phyloP scores from a whole-genome alignment of 2,329 filamentous ascomycete species.

The Curvularia sp. region DNA sequence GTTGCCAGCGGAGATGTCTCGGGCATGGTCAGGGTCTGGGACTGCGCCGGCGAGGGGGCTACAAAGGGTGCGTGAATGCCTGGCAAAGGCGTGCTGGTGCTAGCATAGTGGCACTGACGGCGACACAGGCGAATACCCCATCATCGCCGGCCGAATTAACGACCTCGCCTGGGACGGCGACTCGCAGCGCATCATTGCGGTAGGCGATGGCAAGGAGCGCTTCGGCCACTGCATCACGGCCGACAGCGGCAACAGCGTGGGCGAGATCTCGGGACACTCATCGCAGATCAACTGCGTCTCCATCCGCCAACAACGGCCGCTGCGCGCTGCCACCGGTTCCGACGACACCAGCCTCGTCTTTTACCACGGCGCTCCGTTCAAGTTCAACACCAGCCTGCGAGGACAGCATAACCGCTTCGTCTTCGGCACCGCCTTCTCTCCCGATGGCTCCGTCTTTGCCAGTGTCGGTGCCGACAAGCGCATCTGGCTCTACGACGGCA shows the following conservation, averaged over 20 bases:
- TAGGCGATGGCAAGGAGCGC: slow-evolving; percentile 91
- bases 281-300: slow-evolving; percentile 90
- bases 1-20: slow-evolving; percentile 88
- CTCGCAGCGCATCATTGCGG: slow-evolving; percentile 93
- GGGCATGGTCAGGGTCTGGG: slow-evolving; percentile 90
- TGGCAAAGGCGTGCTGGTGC: not conserved
- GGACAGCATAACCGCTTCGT: slow-evolving; percentile 88
- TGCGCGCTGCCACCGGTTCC: slow-evolving; percentile 87
- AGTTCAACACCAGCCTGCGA: slow-evolving; percentile 84
- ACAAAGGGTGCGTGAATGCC: slow-evolving; percentile 68
- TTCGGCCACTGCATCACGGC: slow-evolving; percentile 89
- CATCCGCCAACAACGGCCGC: slow-evolving; percentile 86
- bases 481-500: slow-evolving; percentile 96
- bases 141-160: slow-evolving; percentile 93
- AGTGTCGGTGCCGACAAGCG: slow-evolving; percentile 91
- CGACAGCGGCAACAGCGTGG: slow-evolving; percentile 94
- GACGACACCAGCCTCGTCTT: slow-evolving; percentile 92
- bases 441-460: slow-evolving; percentile 80
- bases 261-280: slow-evolving; percentile 91
- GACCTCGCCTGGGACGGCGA: slow-evolving; percentile 98
- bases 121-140: slow-evolving; percentile 79
- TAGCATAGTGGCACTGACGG: slow-evolving; percentile 36
- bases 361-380: slow-evolving; percentile 93
- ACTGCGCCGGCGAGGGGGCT: slow-evolving; percentile 81
- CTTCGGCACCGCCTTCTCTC: slow-evolving; percentile 86